These are phyloP conservation scores for Erysimum cheiri DNA, from an alignment of 441 rosid genomes.

Conservation along the genomic window DNA sequence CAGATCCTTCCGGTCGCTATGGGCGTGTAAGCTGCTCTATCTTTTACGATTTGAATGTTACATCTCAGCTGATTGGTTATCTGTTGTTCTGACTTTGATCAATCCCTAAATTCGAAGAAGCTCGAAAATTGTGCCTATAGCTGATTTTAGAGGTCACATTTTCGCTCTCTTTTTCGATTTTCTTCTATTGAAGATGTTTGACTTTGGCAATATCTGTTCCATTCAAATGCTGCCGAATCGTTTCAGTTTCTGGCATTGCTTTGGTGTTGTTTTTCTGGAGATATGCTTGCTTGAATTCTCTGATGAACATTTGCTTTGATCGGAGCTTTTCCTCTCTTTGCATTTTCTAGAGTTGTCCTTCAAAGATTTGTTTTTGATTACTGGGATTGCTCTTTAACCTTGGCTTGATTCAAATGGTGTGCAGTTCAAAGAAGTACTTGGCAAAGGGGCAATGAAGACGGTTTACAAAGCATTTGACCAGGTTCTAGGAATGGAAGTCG, in stretches of 20 bases:
- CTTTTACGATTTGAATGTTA: not conserved
- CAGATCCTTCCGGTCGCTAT: conserved; percentile 78
- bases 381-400: not conserved
- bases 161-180: not conserved
- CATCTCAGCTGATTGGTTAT: not conserved
- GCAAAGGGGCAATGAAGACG: conserved; percentile 76
- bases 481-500: conserved; percentile 70
- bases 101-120: not conserved
- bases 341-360: not conserved
- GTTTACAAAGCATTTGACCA: conserved; percentile 75
- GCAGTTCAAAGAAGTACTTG: conserved; percentile 76
- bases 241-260: conserved; percentile 8
- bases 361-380: not conserved
- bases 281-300: conserved; percentile 2
- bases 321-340: conserved; percentile 20
- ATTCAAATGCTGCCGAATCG: not conserved
- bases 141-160: not conserved
- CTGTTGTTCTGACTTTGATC: not conserved
- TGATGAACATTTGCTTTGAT: conserved; percentile 5
- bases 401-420: conserved; percentile 7
- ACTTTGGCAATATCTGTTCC: conserved; percentile 4
- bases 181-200: not conserved
- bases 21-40: conserved; percentile 66
- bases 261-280: not conserved
- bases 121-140: not conserved